Evolutionary conservation across 345 rosid genomes (phyloP).

Genomic region (Trapa incisa): DNA sequence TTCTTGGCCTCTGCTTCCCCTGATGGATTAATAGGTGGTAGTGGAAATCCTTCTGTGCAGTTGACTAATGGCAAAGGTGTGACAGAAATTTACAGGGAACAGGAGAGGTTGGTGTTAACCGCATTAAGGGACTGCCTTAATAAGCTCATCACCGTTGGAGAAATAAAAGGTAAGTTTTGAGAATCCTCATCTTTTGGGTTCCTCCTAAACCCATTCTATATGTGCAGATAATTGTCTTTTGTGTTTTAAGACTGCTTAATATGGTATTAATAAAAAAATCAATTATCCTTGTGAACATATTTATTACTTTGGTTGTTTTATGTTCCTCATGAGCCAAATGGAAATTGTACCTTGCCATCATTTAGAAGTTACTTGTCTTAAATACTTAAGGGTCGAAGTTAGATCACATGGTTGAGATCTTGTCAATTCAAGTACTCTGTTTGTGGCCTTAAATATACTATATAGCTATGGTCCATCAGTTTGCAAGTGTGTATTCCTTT

Average conservation of each 20-base stretch:
- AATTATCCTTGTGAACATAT: too few species aligned
- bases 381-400: background rate
- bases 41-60: conserved; percentile 40
- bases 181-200: background rate
- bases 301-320: background rate
- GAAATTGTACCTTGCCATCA: background rate
- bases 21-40: conserved; percentile 35
- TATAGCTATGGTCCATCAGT: background rate
- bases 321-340: background rate
- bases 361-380: background rate
- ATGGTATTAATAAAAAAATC: background rate
- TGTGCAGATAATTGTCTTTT: background rate
- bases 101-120: conserved; percentile 68
- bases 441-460: too few species aligned
- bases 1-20: conserved; percentile 65
- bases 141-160: conserved; percentile 71
- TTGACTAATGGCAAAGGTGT: conserved; percentile 41
- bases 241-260: too few species aligned
- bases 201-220: background rate
- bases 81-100: conserved; percentile 63
- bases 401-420: background rate
- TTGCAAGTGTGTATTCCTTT: background rate
- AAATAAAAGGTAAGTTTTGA: conserved; percentile 55
- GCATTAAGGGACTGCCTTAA: conserved; percentile 83
- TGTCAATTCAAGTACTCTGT: too few species aligned